These are phyloP conservation scores for Cladophialophora bantiana DNA, from an alignment of 2,329 filamentous ascomycete species.

Conservation along the genomic window DNA sequence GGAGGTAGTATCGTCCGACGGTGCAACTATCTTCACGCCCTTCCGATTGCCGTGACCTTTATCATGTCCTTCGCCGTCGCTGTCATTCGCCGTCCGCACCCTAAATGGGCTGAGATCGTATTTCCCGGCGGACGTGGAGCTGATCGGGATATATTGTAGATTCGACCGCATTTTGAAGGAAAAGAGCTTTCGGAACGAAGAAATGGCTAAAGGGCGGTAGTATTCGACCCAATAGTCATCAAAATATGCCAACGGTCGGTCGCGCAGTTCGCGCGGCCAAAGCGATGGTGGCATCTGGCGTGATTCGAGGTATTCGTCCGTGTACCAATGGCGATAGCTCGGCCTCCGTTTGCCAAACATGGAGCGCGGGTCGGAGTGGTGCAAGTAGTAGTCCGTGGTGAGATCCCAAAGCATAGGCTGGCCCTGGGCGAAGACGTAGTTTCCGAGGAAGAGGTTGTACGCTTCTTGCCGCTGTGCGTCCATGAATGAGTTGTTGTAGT, in stretches of 20 bases:
- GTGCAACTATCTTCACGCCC: conserved; percentile 73
- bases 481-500: conserved; percentile 98
- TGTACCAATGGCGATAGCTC: conserved; percentile 91
- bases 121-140: conserved; percentile 72
- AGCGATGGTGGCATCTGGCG: conserved; percentile 62
- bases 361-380: conserved; percentile 80
- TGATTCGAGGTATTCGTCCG: conserved; percentile 71
- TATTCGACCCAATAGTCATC: conserved; percentile 99
- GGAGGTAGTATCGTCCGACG: conserved; percentile 52
- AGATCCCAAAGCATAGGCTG: conserved; percentile 98
- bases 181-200: conserved; percentile 91
- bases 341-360: conserved; percentile 70
- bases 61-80: conserved; percentile 68
- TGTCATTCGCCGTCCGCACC: conserved; percentile 67
- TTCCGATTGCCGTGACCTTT: conserved; percentile 62
- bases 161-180: conserved; percentile 91
- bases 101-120: conserved; percentile 90
- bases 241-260: conserved; percentile 66
- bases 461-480: conserved; percentile 98
- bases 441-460: conserved; percentile 95
- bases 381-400: conserved; percentile 92
- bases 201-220: conserved; percentile 85
- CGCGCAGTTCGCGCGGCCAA: conserved; percentile 46
- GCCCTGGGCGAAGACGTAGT: conserved; percentile 86
- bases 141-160: conserved; percentile 79